phyloP scores from a whole-genome alignment of 2,329 filamentous ascomycete species.

The Trichophyton schoenleinii region DNA sequence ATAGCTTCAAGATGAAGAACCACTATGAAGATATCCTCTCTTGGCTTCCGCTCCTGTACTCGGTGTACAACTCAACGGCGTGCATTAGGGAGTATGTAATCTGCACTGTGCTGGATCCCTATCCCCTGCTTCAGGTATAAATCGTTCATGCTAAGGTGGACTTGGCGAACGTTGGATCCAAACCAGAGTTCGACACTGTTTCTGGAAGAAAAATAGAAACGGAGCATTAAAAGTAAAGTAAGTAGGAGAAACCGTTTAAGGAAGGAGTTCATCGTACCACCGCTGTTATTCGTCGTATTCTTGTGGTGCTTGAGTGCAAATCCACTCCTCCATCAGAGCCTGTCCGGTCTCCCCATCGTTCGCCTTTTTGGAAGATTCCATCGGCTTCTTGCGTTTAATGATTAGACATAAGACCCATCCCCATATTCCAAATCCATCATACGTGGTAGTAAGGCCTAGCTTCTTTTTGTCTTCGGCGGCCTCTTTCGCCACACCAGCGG shows the following conservation, averaged over 20 bases:
- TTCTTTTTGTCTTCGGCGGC: conserved; percentile 67
- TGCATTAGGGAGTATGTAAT: neutral
- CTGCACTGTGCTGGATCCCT: neutral
- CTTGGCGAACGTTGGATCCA: neutral
- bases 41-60: neutral
- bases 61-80: neutral
- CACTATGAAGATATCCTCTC: neutral
- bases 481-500: conserved; percentile 10
- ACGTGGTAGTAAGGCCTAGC: conserved; percentile 68
- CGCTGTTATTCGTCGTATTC: conserved; percentile 25
- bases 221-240: neutral
- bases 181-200: neutral
- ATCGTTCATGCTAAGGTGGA: neutral
- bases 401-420: conserved; percentile 85
- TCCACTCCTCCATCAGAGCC: conserved; percentile 74
- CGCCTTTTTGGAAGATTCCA: conserved; percentile 24
- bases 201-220: no score
- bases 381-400: conserved; percentile 53
- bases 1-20: neutral
- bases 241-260: neutral
- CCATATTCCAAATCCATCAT: conserved; percentile 94
- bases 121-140: neutral
- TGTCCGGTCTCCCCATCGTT: conserved; percentile 27
- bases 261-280: neutral
- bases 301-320: conserved; percentile 55